These are phyloP conservation scores for Leishmania mexicana DNA, from an alignment of 208 protist genomes.

Conservation along the genomic window DNA sequence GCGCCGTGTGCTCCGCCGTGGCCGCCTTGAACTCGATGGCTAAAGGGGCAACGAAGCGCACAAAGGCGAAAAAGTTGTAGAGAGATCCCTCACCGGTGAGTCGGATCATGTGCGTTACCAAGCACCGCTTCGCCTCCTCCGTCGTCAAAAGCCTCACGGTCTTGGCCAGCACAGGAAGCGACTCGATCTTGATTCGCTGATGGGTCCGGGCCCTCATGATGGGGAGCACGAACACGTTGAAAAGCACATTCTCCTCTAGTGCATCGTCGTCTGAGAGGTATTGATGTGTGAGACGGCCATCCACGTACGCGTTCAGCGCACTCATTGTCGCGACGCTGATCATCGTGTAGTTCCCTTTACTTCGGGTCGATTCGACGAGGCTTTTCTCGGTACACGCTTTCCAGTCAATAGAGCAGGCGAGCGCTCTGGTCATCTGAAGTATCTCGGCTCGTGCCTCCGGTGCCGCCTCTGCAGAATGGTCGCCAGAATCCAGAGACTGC, in stretches of 20 bases:
- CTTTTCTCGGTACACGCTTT: neutral
- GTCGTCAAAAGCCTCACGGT: neutral
- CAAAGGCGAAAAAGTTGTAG: conserved; percentile 35
- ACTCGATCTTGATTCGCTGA: neutral
- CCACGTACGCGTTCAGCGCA: conserved; percentile 2
- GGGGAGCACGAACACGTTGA: conserved; percentile 21
- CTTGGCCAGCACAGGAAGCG: neutral
- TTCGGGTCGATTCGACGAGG: neutral
- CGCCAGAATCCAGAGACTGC: neutral
- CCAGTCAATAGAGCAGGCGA: conserved; percentile 26
- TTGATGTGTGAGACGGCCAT: conserved; percentile 2
- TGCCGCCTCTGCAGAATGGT: neutral
- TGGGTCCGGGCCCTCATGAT: neutral
- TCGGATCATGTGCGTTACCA: conserved; percentile 2
- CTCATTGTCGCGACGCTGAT: neutral
- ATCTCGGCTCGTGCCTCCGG: neutral
- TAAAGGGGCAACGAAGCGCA: conserved; percentile 36
- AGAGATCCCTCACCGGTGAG: neutral
- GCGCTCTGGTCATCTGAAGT: neutral
- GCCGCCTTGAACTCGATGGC: conserved; percentile 30
- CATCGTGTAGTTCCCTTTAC: neutral
- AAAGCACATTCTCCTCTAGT: conserved; percentile 16
- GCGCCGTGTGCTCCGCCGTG: conserved; percentile 26
- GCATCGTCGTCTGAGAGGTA: neutral
- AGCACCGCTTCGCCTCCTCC: neutral